phyloP scores from a whole-genome alignment of 176 grass and related monocot genomes.

The Aegilops sharonensis region DNA sequence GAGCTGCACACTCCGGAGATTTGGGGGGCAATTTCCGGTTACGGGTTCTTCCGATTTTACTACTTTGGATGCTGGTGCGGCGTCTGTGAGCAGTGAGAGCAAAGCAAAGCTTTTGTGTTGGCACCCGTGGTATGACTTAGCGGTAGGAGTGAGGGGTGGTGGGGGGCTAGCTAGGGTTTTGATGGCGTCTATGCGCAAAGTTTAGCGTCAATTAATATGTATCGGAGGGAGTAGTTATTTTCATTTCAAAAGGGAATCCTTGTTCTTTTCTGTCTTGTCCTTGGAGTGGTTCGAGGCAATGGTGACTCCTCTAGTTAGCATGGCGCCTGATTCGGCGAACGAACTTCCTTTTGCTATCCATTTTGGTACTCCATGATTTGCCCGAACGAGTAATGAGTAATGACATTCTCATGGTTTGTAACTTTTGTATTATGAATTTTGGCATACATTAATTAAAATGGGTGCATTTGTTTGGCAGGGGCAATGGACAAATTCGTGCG shows the following conservation, averaged over 20 bases:
- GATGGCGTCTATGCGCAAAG: too few relatives aligned
- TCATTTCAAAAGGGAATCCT: too few relatives aligned
- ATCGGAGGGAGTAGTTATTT: too few relatives aligned
- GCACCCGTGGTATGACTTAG: too few relatives aligned
- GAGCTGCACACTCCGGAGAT: too few relatives aligned
- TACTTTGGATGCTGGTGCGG: too few relatives aligned
- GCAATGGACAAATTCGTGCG: conserved; percentile 40
- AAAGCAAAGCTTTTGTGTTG: too few relatives aligned
- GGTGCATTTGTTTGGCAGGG: neutral
- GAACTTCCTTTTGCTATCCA: neutral
- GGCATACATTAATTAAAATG: neutral
- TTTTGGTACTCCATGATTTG: neutral
- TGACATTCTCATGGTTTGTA: neutral
- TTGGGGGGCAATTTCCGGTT: too few relatives aligned
- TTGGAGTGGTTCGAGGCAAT: neutral
- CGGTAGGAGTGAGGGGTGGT: neutral
- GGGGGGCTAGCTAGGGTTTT: neutral
- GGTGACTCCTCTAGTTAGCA: neutral
- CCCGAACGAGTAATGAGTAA: neutral
- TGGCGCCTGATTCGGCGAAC: neutral
- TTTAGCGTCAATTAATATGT: too few relatives aligned
- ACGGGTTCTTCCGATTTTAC: too few relatives aligned
- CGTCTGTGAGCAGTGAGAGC: too few relatives aligned
- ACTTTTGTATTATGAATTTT: neutral
- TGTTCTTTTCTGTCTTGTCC: neutral